Base-by-base conservation (phyloP, 2,329 filamentous ascomycete species). In the Xylariales sp. region DNA sequence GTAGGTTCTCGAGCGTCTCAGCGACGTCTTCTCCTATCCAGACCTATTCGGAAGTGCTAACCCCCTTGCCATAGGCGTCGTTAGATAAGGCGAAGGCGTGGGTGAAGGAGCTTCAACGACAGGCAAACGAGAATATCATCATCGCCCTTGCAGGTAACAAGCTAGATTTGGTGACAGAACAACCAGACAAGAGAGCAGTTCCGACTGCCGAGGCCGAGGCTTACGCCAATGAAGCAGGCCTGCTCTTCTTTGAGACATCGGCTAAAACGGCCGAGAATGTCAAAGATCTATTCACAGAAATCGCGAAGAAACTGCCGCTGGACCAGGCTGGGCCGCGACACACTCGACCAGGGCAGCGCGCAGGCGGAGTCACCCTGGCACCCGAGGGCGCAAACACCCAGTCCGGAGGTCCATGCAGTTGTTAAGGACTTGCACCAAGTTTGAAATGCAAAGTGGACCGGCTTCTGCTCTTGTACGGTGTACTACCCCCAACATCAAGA, bases 81-180 rank as follows among this genome's bases (percentile, higher is more conserved):
- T 76, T 98, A 59, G 94, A 98, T 69, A 98, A 98, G 75, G 94
- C 94, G 55, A 98, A 98, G 69, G 86, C 90, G 32, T 98, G 93
- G 93, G 91, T 98, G 45, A 97, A 97, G 71, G 93, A 98, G 65
- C 82, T 98, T 42, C 93, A 98, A 68, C 84, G 93, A 62, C 93
- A 98, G 70, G 93, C 94, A 49, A 98, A 97, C 73, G 93, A 98
- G 69, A 97, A 97, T 69, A 98, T 98, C 65, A 90, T 98, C 66
- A 98, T 98, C 60, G 93, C 93, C 34, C 82, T 98, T 31, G 93
- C 91, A 40, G 93, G 93, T 49, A 98, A 98, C 77, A 97, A 98
- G 72, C 76, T 95, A 60, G 93, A 98, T 76, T 73, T 98, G 54
- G 93, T 96, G 48, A 90, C 82, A 49, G 90, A 95, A 60, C 86